These are phyloP conservation scores for Chaetoceros muelleri DNA, from an alignment of 108 stramenopile genomes.

Conservation along the genomic window DNA sequence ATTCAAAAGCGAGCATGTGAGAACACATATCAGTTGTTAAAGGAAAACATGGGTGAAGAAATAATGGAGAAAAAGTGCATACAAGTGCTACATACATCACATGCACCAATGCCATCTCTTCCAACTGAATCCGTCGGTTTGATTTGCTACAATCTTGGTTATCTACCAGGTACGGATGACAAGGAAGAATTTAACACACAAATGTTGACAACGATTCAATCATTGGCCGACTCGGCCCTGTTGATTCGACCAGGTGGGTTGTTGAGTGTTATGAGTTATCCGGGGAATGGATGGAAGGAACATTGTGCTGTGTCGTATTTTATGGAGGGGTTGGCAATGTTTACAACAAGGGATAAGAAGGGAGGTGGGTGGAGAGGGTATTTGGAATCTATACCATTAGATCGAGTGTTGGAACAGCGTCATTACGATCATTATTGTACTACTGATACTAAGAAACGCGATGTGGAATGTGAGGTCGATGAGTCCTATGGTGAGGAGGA, in stretches of 20 bases:
- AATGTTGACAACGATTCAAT: conserved; percentile 43
- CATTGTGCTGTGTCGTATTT: conserved; percentile 49
- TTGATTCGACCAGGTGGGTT: conserved; percentile 60
- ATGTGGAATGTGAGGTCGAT: too few relatives aligned
- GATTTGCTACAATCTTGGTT: conserved; percentile 77
- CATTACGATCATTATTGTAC: neutral
- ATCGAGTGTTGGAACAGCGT: neutral
- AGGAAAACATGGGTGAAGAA: neutral
- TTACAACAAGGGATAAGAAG: conserved; percentile 37
- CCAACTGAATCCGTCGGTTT: conserved; percentile 27
- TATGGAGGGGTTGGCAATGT: conserved; percentile 60
- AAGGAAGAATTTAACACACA: conserved; percentile 20
- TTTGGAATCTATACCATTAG: conserved; percentile 7
- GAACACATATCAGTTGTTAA: conserved; percentile 31
- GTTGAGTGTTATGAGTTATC: conserved; percentile 69
- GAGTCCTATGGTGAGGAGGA: conserved; percentile 13
- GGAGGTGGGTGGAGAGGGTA: conserved; percentile 58
- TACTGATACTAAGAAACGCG: too few relatives aligned
- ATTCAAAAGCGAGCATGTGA: conserved; percentile 56
- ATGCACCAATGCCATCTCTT: conserved; percentile 26
- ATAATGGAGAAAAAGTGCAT: conserved; percentile 11
- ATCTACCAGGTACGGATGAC: conserved; percentile 27
- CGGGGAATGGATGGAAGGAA: conserved; percentile 46
- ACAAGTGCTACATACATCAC: conserved; percentile 30
- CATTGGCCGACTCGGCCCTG: conserved; percentile 54